Percentiles rank a stretch among this genome's conserved stretches.
These are phyloP conservation scores for Pythium brassicae DNA, from an alignment of 352 stramenopile genomes.

Conservation along the genomic window DNA sequence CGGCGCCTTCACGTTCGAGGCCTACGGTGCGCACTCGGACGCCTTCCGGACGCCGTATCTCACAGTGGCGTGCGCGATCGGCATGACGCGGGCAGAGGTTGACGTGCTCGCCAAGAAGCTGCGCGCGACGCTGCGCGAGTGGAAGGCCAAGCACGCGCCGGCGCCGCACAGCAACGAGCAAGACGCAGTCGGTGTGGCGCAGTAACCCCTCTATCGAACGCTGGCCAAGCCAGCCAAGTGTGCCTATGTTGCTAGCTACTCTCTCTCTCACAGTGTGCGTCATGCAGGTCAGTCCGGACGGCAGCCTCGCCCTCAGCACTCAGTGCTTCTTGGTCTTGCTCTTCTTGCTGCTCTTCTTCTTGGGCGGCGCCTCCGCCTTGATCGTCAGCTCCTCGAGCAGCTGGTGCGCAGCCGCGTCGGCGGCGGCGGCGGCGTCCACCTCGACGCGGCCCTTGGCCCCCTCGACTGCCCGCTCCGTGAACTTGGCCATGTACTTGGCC, in stretches of 20 bases:
- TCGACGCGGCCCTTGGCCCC: conserved; percentile 76
- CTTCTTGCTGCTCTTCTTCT: conserved; percentile 52
- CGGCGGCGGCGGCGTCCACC: conserved; percentile 68
- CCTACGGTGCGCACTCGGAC: conserved; percentile 92
- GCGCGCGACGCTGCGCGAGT: conserved; percentile 89
- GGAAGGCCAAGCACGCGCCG: conserved; percentile 53
- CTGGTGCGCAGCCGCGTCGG: conserved; percentile 74
- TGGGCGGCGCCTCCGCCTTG: conserved; percentile 34
- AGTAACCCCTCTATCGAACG: too few relatives aligned
- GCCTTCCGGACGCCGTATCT: conserved; percentile 92
- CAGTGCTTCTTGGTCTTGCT: conserved; percentile 44
- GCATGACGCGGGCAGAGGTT: conserved; percentile 90
- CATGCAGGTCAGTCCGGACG: too few relatives aligned
- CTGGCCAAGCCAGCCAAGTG: too few relatives aligned
- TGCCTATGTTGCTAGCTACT: background rate
- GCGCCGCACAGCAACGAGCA: conserved; percentile 9
- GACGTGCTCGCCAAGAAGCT: conserved; percentile 91
- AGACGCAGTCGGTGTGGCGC: background rate
- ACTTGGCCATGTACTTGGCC: conserved; percentile 79
- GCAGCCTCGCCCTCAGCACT: too few relatives aligned
- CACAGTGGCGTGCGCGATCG: conserved; percentile 96
- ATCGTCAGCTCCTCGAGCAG: conserved; percentile 74
- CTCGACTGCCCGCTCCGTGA: conserved; percentile 87
- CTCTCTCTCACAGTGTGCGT: too few relatives aligned
- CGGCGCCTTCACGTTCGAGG: conserved; percentile 82